phyloP scores from a whole-genome alignment of 2,329 filamentous ascomycete species.

The Eutypa lata region DNA sequence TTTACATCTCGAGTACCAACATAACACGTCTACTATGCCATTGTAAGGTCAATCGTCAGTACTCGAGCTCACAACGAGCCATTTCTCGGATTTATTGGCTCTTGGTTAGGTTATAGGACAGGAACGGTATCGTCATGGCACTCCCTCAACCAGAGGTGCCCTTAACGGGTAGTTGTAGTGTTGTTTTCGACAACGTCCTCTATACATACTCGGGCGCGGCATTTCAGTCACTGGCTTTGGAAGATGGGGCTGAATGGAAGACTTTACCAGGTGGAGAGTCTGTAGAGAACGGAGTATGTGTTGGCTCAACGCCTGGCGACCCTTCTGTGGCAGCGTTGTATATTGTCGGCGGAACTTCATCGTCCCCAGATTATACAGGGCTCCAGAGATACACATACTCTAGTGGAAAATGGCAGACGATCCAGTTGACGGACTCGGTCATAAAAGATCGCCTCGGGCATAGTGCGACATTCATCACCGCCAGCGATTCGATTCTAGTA shows the following conservation, averaged over 20 bases:
- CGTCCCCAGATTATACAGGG: slow-evolving; percentile 61
- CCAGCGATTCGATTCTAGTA: slow-evolving; percentile 69
- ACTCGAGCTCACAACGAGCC: background rate
- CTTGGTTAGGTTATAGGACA: slow-evolving; percentile 5
- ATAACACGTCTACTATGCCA: background rate
- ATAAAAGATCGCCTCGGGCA: slow-evolving; percentile 72
- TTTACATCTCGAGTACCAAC: background rate
- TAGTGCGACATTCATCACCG: slow-evolving; percentile 69
- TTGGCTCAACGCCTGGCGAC: slow-evolving; percentile 63
- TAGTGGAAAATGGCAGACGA: slow-evolving; percentile 50
- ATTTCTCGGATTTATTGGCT: background rate
- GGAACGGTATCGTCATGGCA: slow-evolving; percentile 53
- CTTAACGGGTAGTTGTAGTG: slow-evolving; percentile 76
- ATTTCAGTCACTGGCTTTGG: slow-evolving; percentile 71
- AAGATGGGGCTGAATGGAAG: slow-evolving; percentile 70
- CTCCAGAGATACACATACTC: slow-evolving; percentile 65
- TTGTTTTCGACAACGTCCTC: slow-evolving; percentile 75
- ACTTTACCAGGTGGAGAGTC: slow-evolving; percentile 61
- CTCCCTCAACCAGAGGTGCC: slow-evolving; percentile 67
- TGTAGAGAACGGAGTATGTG: slow-evolving; percentile 74
- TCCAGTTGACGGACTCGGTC: slow-evolving; percentile 43
- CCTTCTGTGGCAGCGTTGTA: slow-evolving; percentile 64
- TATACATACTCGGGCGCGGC: slow-evolving; percentile 76
- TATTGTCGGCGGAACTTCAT: slow-evolving; percentile 71
- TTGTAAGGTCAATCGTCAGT: background rate